These are phyloP conservation scores for Aspergillus baeticus DNA, from an alignment of 495 filamentous ascomycete species.

Conservation along the genomic window DNA sequence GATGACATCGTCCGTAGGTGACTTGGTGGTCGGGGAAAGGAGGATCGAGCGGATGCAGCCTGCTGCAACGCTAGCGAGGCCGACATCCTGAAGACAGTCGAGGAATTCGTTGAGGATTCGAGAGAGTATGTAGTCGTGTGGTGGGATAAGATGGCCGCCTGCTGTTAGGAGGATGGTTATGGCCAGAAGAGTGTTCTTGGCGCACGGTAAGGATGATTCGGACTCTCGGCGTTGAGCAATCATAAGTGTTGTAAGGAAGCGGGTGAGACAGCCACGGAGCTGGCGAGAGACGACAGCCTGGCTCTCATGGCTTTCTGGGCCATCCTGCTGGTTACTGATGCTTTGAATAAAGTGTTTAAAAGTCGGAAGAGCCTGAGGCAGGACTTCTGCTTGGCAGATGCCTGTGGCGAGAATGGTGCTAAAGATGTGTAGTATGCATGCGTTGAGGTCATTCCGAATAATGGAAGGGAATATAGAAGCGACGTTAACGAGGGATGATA, in stretches of 20 bases:
- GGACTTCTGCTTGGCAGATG: conserved; percentile 80
- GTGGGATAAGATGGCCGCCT: conserved; percentile 66
- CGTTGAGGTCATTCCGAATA: conserved; percentile 94
- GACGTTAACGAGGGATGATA: conserved; percentile 88
- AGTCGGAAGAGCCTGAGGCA: conserved; percentile 87
- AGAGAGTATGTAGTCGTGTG: conserved; percentile 67
- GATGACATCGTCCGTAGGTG: conserved; percentile 68
- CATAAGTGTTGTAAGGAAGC: conserved; percentile 76
- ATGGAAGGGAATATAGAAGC: conserved; percentile 93
- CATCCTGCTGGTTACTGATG: conserved; percentile 52
- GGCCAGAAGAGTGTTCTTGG: conserved; percentile 88
- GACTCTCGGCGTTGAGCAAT: conserved; percentile 81
- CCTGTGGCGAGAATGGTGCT: conserved; percentile 86
- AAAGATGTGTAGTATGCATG: conserved; percentile 96
- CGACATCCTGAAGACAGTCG: conserved; percentile 77
- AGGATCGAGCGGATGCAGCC: conserved; percentile 86
- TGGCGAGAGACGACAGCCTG: conserved; percentile 46
- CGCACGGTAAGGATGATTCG: conserved; percentile 77
- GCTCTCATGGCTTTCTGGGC: conserved; percentile 30
- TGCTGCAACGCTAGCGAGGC: conserved; percentile 80
- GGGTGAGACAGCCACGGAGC: conserved; percentile 70
- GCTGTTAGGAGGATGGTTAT: conserved; percentile 86
- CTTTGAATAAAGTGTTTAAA: conserved; percentile 85
- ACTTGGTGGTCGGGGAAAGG: conserved; percentile 61
- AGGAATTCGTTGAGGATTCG: conserved; percentile 73